These are phyloP conservation scores for Diaporthe citri DNA, from an alignment of 2,329 filamentous ascomycete species.

Conservation along the genomic window DNA sequence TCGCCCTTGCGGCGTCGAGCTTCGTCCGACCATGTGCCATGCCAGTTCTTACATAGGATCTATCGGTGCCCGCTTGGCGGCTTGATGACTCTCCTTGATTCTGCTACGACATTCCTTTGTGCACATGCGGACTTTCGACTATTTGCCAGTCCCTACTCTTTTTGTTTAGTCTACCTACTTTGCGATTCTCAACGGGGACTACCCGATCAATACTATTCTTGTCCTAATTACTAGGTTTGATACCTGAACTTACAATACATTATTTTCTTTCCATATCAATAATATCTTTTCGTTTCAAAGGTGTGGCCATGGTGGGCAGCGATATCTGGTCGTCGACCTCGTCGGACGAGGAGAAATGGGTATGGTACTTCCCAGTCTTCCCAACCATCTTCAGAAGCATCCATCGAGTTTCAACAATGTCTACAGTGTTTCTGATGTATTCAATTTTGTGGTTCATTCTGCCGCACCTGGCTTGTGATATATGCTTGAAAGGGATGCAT, in stretches of 20 bases:
- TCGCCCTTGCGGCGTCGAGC: not conserved
- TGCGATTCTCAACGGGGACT: not conserved
- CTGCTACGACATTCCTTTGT: constrained; percentile 22
- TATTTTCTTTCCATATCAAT: not conserved
- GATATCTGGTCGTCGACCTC: constrained; percentile 27
- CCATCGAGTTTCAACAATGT: too few species aligned
- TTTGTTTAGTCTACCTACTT: not conserved
- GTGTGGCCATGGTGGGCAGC: constrained; percentile 1
- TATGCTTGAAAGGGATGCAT: not conserved
- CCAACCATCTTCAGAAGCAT: not conserved
- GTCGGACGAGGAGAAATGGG: constrained; percentile 25
- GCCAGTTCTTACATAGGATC: constrained; percentile 20
- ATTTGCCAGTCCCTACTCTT: constrained; percentile 18
- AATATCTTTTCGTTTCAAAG: not conserved
- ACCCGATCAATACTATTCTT: not conserved
- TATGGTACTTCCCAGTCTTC: not conserved
- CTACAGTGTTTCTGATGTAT: not conserved
- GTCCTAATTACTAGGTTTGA: constrained; percentile 24
- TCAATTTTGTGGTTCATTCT: not conserved
- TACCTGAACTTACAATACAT: constrained; percentile 7
- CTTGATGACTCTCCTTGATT: not conserved
- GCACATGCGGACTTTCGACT: constrained; percentile 7
- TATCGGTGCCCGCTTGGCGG: constrained; percentile 18
- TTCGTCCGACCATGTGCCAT: constrained; percentile 20
- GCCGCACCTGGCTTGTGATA: not conserved